phyloP scores from a whole-genome alignment of 129 eudicot genomes.

The Centrapalus pauciflorus region DNA sequence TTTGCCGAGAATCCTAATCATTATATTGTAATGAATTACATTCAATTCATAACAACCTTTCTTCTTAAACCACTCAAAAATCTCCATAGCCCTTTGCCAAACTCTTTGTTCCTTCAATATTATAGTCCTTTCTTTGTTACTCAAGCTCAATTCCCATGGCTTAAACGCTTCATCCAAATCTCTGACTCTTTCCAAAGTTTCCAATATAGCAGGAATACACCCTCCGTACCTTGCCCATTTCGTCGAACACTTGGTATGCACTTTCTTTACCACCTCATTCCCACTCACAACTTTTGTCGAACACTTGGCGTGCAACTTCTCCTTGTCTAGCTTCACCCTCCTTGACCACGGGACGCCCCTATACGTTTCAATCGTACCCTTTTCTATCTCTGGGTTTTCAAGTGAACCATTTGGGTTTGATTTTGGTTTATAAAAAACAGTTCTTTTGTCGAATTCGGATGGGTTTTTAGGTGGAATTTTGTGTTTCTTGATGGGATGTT shows the following conservation, averaged over 20 bases:
- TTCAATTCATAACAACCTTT: conserved; percentile 82
- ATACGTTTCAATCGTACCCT: neutral
- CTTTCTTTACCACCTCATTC: conserved; percentile 25
- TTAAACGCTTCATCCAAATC: conserved; percentile 71
- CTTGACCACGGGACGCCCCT: neutral
- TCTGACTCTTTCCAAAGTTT: conserved; percentile 43
- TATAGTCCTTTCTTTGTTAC: conserved; percentile 70
- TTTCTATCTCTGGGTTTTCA: conserved; percentile 10
- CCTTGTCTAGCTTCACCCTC: neutral
- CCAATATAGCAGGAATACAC: conserved; percentile 55
- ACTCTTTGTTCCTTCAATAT: conserved; percentile 76
- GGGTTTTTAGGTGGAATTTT: conserved; percentile 15
- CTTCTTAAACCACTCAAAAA: conserved; percentile 79
- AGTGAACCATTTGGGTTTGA: conserved; percentile 6
- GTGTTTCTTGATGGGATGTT: conserved; percentile 27
- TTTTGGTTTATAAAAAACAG: conserved; percentile 8
- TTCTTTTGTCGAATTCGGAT: conserved; percentile 4
- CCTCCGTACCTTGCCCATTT: conserved; percentile 78
- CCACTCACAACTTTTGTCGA: conserved; percentile 12
- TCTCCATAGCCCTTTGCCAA: conserved; percentile 81
- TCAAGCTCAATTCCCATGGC: conserved; percentile 64
- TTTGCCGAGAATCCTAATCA: conserved; percentile 65
- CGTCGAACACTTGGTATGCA: conserved; percentile 55
- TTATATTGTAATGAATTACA: conserved; percentile 80
- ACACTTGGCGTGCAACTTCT: conserved; percentile 16